Percentiles rank a stretch among this genome's conserved stretches.
These are phyloP conservation scores for Ilex paraguariensis DNA, from an alignment of 305 asterid genomes.

Conservation along the genomic window DNA sequence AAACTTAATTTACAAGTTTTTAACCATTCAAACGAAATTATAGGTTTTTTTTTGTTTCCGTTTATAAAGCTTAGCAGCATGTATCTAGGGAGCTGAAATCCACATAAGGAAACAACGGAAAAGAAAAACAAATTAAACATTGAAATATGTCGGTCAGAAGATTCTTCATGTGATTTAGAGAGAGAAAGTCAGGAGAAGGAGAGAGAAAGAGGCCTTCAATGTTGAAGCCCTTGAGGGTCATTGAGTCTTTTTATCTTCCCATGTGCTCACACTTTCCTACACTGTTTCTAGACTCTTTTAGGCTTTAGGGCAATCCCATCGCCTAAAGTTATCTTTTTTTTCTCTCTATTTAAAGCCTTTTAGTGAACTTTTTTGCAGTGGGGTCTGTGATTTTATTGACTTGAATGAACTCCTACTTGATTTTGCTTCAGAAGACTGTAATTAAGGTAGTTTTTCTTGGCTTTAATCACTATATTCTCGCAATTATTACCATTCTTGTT, in stretches of 20 bases:
- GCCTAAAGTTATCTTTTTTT: constrained; percentile 13
- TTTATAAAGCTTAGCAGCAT: too few species aligned
- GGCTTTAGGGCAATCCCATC: constrained; percentile 16
- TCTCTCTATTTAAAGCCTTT: constrained; percentile 7
- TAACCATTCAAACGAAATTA: too few species aligned
- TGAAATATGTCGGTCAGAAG: too few species aligned
- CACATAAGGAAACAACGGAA: too few species aligned
- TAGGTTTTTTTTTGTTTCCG: too few species aligned
- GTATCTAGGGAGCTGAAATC: too few species aligned
- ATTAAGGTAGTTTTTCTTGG: neutral
- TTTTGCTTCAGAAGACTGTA: constrained; percentile 19
- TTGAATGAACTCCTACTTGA: constrained; percentile 32
- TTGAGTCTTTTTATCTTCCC: constrained; percentile 23
- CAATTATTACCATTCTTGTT: constrained; percentile 7
- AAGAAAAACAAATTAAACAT: too few species aligned
- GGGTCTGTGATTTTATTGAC: constrained; percentile 37
- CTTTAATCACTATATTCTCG: constrained; percentile 17
- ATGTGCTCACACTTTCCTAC: constrained; percentile 28
- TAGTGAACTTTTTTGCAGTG: constrained; percentile 23
- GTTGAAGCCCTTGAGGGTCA: neutral
- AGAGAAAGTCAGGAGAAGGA: too few species aligned
- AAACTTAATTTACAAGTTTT: too few species aligned
- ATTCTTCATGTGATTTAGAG: too few species aligned
- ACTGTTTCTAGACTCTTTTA: constrained; percentile 12
- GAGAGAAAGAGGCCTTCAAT: too few species aligned